Conservation (phyloP, 1,139 yeast genomes). For the Suhomyces choctaworum region DNA sequence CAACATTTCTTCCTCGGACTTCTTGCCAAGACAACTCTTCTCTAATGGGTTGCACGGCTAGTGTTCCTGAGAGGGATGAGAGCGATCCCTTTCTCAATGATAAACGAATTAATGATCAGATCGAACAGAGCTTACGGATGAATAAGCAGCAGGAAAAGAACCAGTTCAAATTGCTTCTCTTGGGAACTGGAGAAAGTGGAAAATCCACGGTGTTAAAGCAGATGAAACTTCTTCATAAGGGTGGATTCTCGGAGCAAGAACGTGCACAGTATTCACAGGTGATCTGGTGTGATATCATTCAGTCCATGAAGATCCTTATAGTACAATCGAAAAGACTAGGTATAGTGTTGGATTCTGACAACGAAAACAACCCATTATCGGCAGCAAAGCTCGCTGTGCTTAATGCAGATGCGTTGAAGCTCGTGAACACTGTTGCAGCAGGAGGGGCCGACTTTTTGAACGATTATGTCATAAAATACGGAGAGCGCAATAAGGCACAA, state of each 20-base stretch:
- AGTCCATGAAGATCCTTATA: conserved; percentile 80
- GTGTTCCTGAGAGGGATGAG: conserved; percentile 50
- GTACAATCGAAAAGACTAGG: conserved; percentile 67
- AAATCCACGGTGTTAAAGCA: conserved; percentile 96
- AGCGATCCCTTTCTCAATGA: conserved; percentile 52
- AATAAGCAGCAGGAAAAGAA: conserved; percentile 49
- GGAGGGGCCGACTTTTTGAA: conserved; percentile 65
- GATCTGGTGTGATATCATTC: conserved; percentile 93
- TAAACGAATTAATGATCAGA: conserved; percentile 59
- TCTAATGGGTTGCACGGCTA: conserved; percentile 74
- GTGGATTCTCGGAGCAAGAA: conserved; percentile 81
- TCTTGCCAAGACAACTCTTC: too few relatives aligned
- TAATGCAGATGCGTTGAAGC: conserved; percentile 58
- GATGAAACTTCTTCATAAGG: conserved; percentile 79
- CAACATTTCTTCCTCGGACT: too few relatives aligned
- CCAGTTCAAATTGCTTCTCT: conserved; percentile 63
- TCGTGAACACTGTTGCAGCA: conserved; percentile 65
- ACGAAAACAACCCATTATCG: conserved; percentile 44
- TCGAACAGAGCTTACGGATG: conserved; percentile 62
- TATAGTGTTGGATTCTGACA: conserved; percentile 62
- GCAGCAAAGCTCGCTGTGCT: conserved; percentile 51
- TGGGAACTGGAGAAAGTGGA: conserved; percentile 97
- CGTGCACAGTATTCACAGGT: conserved; percentile 79
- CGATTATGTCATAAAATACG: conserved; percentile 64
- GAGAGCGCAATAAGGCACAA: conserved; percentile 52